Percentiles rank a stretch among this genome's conserved stretches.
phyloP scores from a whole-genome alignment of 306 rosid species.

The Sesbania bispinosa region DNA sequence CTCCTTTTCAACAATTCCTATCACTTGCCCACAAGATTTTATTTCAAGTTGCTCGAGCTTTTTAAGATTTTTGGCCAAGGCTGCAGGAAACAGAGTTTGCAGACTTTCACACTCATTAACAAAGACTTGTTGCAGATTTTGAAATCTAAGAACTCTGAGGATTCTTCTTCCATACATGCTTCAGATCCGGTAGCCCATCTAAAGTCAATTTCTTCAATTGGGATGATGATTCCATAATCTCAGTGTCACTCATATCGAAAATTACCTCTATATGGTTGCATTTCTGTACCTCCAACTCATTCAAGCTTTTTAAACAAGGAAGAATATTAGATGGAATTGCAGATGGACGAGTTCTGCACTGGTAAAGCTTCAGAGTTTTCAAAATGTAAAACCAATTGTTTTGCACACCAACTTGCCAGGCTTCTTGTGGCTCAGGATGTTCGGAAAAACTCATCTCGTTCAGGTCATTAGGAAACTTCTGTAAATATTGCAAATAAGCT shows the following conservation, averaged over 20 bases:
- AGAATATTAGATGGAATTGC: constrained; percentile 1
- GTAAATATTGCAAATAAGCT: not conserved
- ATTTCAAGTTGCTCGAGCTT: not conserved
- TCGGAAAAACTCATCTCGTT: not conserved
- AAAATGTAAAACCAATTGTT: not conserved
- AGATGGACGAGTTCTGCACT: not conserved
- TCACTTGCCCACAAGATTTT: not conserved
- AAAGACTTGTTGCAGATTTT: not conserved
- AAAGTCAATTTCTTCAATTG: not conserved
- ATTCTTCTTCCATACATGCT: not conserved
- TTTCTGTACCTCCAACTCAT: not conserved
- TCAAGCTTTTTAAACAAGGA: not conserved
- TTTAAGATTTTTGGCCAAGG: not conserved
- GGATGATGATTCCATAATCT: not conserved
- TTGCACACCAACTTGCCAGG: not conserved
- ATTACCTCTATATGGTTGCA: not conserved
- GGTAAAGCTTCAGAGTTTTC: not conserved
- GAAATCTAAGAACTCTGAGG: not conserved
- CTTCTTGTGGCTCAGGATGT: not conserved
- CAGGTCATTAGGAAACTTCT: not conserved
- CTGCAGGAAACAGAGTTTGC: not conserved
- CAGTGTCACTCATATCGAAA: not conserved
- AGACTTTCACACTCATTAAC: not conserved
- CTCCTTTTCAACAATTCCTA: not conserved
- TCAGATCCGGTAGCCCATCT: not conserved